Base-by-base conservation (phyloP, 2,329 filamentous ascomycete genomes). In the Fusarium beomiforme region DNA sequence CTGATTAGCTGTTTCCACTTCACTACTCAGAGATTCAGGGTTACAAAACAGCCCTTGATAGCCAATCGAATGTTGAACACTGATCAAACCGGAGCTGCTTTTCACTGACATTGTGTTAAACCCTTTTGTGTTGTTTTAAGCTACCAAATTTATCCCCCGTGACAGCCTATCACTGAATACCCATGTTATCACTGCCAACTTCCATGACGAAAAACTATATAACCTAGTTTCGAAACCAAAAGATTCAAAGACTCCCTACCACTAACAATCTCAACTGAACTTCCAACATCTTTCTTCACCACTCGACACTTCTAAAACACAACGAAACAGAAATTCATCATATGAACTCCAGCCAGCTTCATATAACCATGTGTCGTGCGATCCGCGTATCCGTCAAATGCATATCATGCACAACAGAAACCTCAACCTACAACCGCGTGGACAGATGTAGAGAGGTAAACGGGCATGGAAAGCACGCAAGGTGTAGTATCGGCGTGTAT, bases 201-300 rank as follows among this genome's bases (percentile, higher is more conserved):
- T n/a, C n/a, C n/a, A n/a, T n/a, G n/a, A n/a, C n/a, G 5, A 16
- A 1, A 2, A 31, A n/a, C 17, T 50, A 50, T 16, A n/a, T 24
- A 16, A 11, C 0, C 31, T 13, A 6, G 1, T 2, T 16, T 2
- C n/a, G 0, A 0, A 16, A 17, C 12, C 14, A 5, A 9, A 12
- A 24, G 9, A 3, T 6, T n/a, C 2, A 7, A 9, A 9, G 3
- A 4, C 12, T 7, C n/a, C 0, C 2, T 24, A 24, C 17, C 8
- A 23, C 26, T 16, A 24, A 7, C 5, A 8, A 36, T 21, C 24
- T 26, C 47, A 37, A n/a, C n/a, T 21, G 1, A 16, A 16, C 21
- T 16, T 14, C 6, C 10, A 2, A 24, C 3, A 36, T 4, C 5
- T 3, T 3, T 19, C 23, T 11, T 17, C 3, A n/a, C 1, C 10